phyloP scores from a whole-genome alignment of 805 yeast genomes.

The Brettanomyces custersianus region DNA sequence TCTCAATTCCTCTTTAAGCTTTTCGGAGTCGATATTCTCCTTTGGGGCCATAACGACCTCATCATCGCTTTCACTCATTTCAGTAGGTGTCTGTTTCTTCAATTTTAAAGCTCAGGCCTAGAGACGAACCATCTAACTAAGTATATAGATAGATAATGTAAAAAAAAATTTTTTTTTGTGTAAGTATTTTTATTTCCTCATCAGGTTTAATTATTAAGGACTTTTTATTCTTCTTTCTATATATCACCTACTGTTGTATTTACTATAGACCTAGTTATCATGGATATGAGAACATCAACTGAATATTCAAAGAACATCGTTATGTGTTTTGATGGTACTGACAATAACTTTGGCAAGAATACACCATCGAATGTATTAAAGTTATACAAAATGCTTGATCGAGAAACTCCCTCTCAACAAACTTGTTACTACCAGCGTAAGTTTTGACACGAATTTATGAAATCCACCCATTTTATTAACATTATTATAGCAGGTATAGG shows the following conservation, averaged over 20 bases:
- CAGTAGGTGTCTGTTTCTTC: too few species aligned
- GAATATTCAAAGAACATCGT: conserved; percentile 33
- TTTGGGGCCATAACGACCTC: background rate
- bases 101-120: too few species aligned
- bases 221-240: background rate
- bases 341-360: conserved; percentile 44
- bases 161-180: background rate
- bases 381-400: conserved; percentile 42
- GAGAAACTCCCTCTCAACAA: conserved; percentile 30
- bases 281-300: background rate
- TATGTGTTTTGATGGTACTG: conserved; percentile 58
- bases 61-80: too few species aligned
- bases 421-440: conserved; percentile 53
- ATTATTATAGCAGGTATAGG: conserved; percentile 48
- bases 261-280: too few species aligned
- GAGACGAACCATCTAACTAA: too few species aligned
- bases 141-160: too few species aligned
- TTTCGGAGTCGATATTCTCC: background rate
- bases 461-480: too few species aligned
- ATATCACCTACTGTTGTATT: background rate
- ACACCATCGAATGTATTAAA: conserved; percentile 49
- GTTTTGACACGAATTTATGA: too few species aligned
- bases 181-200: background rate
- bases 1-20: conserved; percentile 10
- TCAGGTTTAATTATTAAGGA: background rate